Evolutionary conservation across 257 asterid genomes (phyloP), one percentile per base, ranked within the genome.

Genomic region (Coffea canephora): DNA sequence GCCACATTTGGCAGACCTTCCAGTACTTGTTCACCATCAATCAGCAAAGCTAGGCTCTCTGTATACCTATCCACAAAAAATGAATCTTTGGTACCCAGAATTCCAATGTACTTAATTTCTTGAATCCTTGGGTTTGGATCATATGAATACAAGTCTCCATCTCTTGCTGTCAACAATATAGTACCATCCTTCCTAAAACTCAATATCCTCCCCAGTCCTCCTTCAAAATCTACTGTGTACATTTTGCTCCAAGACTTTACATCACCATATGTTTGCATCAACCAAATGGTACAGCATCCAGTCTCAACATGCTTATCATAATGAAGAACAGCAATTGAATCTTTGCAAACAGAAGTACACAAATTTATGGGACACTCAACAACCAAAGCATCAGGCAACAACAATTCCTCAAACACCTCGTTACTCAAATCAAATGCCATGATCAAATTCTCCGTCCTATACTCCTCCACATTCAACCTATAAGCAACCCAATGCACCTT

Each of bases 31-130:
- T 74, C 78, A 2, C 88, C 83, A 73, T 80, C 84, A 46, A 8
- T 66, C 7, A 74, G 74, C 80, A 82, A 73, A 82, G 73, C 75
- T 48, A 82, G 82, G 67, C 79, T 77, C 78, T 82, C 78, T 14
- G 12, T 8, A 21, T 82, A 77, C 21, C 61, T 21, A 43, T 50
- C 74, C 36, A 71, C 74, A 55, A 55, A 50, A 25, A 16, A 70
- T 13, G 71, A 68, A 27, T 39, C 46, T 52, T 39, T 69, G 1
- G 76, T 54, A 27, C 76, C 80, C 41, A 27, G 39, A 49, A 57
- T 67, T 66, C 64, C 71, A 23, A 67, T 62, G 19, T 34, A 23
- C 5, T 11, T 23, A 18, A 16, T 67, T 67, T 21, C 39, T 74
- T 54, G 27, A 36, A 64, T 67, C 50, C 27, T 64, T 12, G 76